A percentile compares a stretch with the other conserved stretches of the same genome.
These are phyloP conservation scores for Russula ochroleuca DNA, from an alignment of 768 basidiomycete species.

Conservation along the genomic window DNA sequence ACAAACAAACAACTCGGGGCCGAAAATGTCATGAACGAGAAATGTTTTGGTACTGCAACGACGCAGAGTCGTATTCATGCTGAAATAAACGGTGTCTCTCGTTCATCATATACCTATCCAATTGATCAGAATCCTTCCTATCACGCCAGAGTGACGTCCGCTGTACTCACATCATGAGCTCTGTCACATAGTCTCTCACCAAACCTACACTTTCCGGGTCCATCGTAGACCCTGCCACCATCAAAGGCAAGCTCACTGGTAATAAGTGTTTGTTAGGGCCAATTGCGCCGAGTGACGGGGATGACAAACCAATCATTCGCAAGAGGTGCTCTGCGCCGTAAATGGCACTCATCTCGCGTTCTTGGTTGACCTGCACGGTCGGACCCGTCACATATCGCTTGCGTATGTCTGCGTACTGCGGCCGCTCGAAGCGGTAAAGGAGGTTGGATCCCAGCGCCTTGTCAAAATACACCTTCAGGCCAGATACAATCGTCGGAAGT, in stretches of 20 bases:
- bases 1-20: slow-evolving; percentile 8
- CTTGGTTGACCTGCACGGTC: slow-evolving; percentile 59
- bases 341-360: slow-evolving; percentile 82
- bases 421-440: slow-evolving; percentile 92
- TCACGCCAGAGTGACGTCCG: neutral
- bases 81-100: slow-evolving; percentile 26
- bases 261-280: neutral
- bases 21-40: slow-evolving; percentile 25
- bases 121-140: neutral
- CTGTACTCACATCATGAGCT: slow-evolving; percentile 66
- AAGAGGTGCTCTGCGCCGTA: slow-evolving; percentile 95
- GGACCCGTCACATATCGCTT: slow-evolving; percentile 70
- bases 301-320: slow-evolving; percentile 76
- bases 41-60: slow-evolving; percentile 27
- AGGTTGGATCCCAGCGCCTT: slow-evolving; percentile 85
- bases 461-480: slow-evolving; percentile 90
- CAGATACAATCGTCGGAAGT: slow-evolving; percentile 76
- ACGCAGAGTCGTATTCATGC: slow-evolving; percentile 27
- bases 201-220: slow-evolving; percentile 81
- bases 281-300: neutral
- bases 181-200: slow-evolving; percentile 85
- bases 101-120: slow-evolving; percentile 21
- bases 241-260: slow-evolving; percentile 84
- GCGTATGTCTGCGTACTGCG: slow-evolving; percentile 80
- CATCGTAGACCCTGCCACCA: slow-evolving; percentile 86